phyloP scores from a whole-genome alignment of 2,329 filamentous ascomycete species.

The Colletotrichum incanum region DNA sequence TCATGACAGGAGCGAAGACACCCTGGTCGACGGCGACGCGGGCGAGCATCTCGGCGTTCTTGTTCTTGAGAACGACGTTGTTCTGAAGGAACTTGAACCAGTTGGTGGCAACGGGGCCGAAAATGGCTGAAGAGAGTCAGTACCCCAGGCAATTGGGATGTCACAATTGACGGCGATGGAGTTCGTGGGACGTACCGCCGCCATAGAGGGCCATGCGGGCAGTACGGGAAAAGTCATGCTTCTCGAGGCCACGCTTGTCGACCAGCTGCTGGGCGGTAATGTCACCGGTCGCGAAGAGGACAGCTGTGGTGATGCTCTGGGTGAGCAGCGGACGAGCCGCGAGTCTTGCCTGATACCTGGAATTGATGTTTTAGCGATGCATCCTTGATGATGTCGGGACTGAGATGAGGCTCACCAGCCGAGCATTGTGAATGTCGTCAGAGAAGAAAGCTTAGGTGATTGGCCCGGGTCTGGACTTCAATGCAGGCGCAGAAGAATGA shows the following conservation, averaged over 20 bases:
- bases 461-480: background rate
- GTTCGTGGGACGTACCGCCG: constrained; percentile 68
- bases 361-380: constrained; percentile 4
- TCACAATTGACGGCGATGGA: background rate
- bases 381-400: background rate
- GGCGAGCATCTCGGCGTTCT: constrained; percentile 81
- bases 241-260: constrained; percentile 82
- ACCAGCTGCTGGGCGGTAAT: constrained; percentile 91
- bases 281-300: constrained; percentile 95
- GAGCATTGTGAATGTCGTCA: constrained; percentile 35
- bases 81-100: constrained; percentile 89
- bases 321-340: constrained; percentile 88
- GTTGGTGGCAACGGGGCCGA: constrained; percentile 88
- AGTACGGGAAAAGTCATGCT: constrained; percentile 82
- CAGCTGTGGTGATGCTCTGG: constrained; percentile 89
- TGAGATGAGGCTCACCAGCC: constrained; percentile 32
- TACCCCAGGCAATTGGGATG: background rate
- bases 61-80: constrained; percentile 74
- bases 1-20: constrained; percentile 87
- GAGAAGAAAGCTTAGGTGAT: background rate
- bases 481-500: background rate
- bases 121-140: constrained; percentile 71
- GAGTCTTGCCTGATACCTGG: constrained; percentile 87
- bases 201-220: constrained; percentile 87
- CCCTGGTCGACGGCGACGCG: constrained; percentile 87